Evolutionary conservation across 306 rosid genomes (phyloP), one percentile per base, ranked within the genome.

Genomic region (Hippophae rhamnoides): DNA sequence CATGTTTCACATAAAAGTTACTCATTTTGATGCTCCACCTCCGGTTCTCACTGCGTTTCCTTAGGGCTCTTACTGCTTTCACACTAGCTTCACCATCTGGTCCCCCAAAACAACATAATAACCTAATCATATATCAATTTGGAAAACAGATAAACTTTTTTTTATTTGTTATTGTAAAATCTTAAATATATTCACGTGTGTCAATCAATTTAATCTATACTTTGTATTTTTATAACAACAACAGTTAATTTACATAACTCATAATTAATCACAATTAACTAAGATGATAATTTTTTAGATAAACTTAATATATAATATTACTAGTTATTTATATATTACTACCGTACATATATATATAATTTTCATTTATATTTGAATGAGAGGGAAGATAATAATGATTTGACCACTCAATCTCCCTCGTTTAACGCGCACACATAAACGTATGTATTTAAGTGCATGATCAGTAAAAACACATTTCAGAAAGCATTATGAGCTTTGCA

Each of bases 361-460:
- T 13, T 5, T 67, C 4, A 25, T 11, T 58, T 11, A 3, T 26
- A 26, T 18, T 3, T 44, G 6, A 52, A 14, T 52, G 2, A 14
- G 7, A 57, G 40, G 43, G 47, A 27, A 27, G 9, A 76, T 74
- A 31, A 31, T 56, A 41, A 65, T 87, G 98, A 90, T 90, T 90
- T 90, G 98, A 90, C 98, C 75, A 74, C 80, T 79, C 98, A 61
- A 70, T 83, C 76, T 81, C 86, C 76, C 80, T 83, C 84, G 53
- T 70, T 82, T 83, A 72, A 74, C 86, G 72, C 75, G 70, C 70
- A 87, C 77, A 74, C 89, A 78, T 89, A 81, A 77, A 57, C 80
- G 83, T 71, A 85, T 81, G 87, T 76, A 85, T 81, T 89, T 81
- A 89, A 80, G 69, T 41, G 26, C 42, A 51, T 11, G 26, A 66